These are phyloP conservation scores for Encephalitozoon hellem DNA, from an alignment of 371 early-diverging fungal species.

Conservation along the genomic window DNA sequence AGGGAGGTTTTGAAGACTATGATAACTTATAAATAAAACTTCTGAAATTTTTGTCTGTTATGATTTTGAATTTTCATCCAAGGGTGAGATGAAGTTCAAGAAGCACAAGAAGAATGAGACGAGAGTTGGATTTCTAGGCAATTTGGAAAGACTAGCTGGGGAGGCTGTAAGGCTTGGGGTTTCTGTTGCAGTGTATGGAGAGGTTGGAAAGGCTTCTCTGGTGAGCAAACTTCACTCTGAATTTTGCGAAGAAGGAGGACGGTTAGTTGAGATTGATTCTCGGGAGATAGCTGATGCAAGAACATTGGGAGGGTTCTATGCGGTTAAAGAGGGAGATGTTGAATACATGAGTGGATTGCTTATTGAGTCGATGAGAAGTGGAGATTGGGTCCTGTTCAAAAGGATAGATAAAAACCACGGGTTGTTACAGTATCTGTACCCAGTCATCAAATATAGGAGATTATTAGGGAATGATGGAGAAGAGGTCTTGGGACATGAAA, in stretches of 20 bases:
- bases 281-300: constrained; percentile 48
- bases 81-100: constrained; percentile 7
- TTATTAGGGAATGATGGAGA: constrained; percentile 8
- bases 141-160: not conserved
- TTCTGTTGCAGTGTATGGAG: constrained; percentile 30
- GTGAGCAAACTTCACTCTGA: not conserved
- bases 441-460: constrained; percentile 31
- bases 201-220: constrained; percentile 18
- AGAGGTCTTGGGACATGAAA: constrained; percentile 1
- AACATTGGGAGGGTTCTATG: constrained; percentile 39
- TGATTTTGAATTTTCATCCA: not conserved
- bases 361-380: constrained; percentile 75
- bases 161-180: not conserved
- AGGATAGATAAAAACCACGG: constrained; percentile 73
- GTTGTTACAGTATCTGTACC: constrained; percentile 28
- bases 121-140: not conserved
- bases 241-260: not conserved
- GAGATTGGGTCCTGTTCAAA: constrained; percentile 87
- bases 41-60: not conserved
- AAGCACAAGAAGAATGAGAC: not conserved
- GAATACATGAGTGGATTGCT: constrained; percentile 82
- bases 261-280: constrained; percentile 31
- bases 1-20: not conserved
- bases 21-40: not conserved
- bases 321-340: constrained; percentile 67